Conservation (phyloP, 2,329 filamentous ascomycete genomes). For the Fusarium heterosporum region DNA sequence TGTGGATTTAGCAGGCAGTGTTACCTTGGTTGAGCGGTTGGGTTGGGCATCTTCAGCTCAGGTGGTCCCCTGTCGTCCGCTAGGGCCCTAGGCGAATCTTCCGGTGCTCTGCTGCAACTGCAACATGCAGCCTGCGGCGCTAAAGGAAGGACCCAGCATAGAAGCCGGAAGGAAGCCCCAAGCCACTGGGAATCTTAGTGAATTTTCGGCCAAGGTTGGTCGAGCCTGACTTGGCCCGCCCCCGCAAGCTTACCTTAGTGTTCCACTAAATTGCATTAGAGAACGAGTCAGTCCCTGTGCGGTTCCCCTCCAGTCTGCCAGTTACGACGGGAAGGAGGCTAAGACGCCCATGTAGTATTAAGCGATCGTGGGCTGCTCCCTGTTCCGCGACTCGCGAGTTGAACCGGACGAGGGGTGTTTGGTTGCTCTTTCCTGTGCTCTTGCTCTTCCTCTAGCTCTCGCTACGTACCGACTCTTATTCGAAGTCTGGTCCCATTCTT, state of each 20-base stretch:
- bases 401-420: neutral
- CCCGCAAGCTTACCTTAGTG: slow-evolving; percentile 44
- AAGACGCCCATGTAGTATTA: slow-evolving; percentile 30
- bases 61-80: neutral
- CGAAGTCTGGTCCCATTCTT: slow-evolving; percentile 25
- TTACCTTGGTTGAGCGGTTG: neutral
- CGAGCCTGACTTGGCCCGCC: slow-evolving; percentile 42
- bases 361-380: slow-evolving; percentile 42
- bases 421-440: neutral
- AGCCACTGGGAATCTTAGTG: slow-evolving; percentile 18
- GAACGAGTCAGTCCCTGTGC: slow-evolving; percentile 39
- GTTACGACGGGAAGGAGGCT: slow-evolving; percentile 3
- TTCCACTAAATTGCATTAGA: slow-evolving; percentile 36
- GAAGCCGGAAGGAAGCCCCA: slow-evolving; percentile 4
- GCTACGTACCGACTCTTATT: neutral
- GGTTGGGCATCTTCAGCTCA: neutral
- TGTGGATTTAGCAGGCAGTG: neutral
- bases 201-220: slow-evolving; percentile 23
- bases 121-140: slow-evolving; percentile 10
- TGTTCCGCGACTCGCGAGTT: slow-evolving; percentile 22
- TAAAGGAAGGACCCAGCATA: slow-evolving; percentile 23
- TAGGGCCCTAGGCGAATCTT: neutral
- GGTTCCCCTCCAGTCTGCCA: neutral
- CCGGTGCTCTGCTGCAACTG: neutral
- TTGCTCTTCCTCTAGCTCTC: neutral